phyloP scores from a whole-genome alignment of 1,284 basidiomycete genomes.

The Rhodotorula sp. region DNA sequence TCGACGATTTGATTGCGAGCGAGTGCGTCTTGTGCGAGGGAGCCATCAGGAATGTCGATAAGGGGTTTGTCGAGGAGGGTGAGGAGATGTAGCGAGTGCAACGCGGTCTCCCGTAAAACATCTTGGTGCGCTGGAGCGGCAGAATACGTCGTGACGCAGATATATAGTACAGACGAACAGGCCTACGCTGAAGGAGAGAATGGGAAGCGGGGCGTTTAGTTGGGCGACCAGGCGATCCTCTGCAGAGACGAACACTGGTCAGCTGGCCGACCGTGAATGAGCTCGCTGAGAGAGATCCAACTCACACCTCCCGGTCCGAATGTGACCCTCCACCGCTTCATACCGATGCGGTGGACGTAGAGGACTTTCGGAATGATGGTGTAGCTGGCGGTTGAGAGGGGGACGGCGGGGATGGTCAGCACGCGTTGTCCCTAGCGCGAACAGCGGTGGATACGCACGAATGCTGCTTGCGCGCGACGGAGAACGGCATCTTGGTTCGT shows the following conservation, averaged over 20 bases:
- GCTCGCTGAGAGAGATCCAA: background rate
- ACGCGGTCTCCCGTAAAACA: background rate
- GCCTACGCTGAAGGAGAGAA: too few relatives aligned
- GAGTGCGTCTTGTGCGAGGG: slow-evolving; percentile 89
- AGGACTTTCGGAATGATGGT: slow-evolving; percentile 17
- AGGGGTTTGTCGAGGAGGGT: slow-evolving; percentile 58
- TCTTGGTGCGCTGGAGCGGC: background rate
- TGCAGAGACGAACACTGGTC: too few relatives aligned
- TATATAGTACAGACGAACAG: too few relatives aligned
- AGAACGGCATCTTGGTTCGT: too few relatives aligned
- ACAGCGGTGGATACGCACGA: too few relatives aligned
- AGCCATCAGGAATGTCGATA: slow-evolving; percentile 60
- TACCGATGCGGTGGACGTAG: slow-evolving; percentile 12
- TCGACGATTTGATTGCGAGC: slow-evolving; percentile 81
- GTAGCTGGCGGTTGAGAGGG: background rate
- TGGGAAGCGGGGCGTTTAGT: background rate
- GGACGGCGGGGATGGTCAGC: too few relatives aligned
- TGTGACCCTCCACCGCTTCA: slow-evolving; percentile 17
- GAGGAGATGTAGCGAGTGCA: slow-evolving; percentile 41
- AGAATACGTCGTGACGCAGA: too few relatives aligned
- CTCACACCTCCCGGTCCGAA: slow-evolving; percentile 17
- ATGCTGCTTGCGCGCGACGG: too few relatives aligned
- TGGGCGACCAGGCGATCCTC: background rate
- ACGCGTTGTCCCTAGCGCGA: too few relatives aligned
- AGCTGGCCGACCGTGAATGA: background rate